Evolutionary conservation across 1,284 basidiomycete species (phyloP).

Genomic region (Cronartium quercuum): DNA sequence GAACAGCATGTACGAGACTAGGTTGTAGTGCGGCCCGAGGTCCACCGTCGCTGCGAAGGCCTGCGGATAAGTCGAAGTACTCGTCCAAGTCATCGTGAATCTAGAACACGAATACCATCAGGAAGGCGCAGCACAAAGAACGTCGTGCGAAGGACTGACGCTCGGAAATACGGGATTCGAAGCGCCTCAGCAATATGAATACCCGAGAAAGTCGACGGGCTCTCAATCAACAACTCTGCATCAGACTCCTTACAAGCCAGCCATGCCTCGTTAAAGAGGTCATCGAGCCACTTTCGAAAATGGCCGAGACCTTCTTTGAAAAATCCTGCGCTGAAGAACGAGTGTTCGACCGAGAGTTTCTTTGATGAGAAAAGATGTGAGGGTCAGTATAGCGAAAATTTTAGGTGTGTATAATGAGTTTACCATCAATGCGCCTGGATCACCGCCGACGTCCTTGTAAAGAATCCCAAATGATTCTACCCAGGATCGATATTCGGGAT

Average conservation of each 20-base stretch:
- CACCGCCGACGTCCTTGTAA: constrained; percentile 86
- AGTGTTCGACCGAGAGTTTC: constrained; percentile 79
- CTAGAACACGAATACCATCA: neutral
- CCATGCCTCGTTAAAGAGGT: constrained; percentile 88
- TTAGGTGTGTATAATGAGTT: no score
- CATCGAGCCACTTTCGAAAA: constrained; percentile 94
- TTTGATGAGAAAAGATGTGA: neutral
- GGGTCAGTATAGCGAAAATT: neutral
- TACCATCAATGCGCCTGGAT: constrained; percentile 76
- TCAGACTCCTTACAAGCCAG: constrained; percentile 73
- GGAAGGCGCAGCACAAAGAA: neutral
- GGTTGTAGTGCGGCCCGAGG: constrained; percentile 41
- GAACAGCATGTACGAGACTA: constrained; percentile 78
- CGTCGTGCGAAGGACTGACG: constrained; percentile 55
- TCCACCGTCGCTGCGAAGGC: constrained; percentile 5
- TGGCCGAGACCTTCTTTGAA: constrained; percentile 72
- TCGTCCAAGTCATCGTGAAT: constrained; percentile 61
- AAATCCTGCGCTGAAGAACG: constrained; percentile 90
- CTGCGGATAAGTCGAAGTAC: constrained; percentile 92
- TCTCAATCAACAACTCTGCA: constrained; percentile 87
- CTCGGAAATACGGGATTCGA: constrained; percentile 86
- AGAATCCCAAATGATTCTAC: constrained; percentile 84
- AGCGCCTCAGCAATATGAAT: constrained; percentile 94
- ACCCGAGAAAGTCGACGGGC: constrained; percentile 94
- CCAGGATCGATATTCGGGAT: constrained; percentile 91